Evolutionary conservation across 2,329 filamentous ascomycete species (phyloP).

Genomic region (Sphaerulina vaccinii): DNA sequence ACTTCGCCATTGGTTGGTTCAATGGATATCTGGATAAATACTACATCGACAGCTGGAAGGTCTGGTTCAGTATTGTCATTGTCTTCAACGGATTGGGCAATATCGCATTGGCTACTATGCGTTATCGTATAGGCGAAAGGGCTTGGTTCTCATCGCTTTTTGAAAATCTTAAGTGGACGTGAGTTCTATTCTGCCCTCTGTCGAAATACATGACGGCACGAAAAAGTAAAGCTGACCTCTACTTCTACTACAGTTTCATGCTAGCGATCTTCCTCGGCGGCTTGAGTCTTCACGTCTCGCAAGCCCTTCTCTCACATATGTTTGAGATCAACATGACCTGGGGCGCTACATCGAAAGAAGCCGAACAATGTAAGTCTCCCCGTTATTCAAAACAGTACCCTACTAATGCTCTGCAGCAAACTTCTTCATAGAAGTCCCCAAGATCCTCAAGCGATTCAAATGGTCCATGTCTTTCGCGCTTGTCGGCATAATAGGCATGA

Average conservation of each 20-base stretch:
- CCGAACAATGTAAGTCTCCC: too few relatives aligned
- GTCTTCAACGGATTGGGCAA: constrained; percentile 65
- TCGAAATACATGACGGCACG: background rate
- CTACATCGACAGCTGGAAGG: constrained; percentile 66
- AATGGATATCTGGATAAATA: constrained; percentile 65
- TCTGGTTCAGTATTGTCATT: constrained; percentile 62
- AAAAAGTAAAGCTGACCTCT: too few relatives aligned
- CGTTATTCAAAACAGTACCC: too few relatives aligned
- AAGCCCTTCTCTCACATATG: constrained; percentile 78
- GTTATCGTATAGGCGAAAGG: constrained; percentile 60
- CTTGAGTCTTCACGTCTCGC: constrained; percentile 74
- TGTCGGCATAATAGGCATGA: constrained; percentile 59
- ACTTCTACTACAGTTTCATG: constrained; percentile 42
- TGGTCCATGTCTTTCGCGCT: constrained; percentile 65
- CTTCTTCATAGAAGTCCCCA: constrained; percentile 81
- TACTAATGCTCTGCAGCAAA: constrained; percentile 63
- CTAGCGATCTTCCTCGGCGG: constrained; percentile 81
- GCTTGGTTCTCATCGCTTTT: constrained; percentile 51
- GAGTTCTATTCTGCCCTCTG: too few relatives aligned
- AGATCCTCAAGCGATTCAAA: constrained; percentile 77
- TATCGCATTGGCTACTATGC: constrained; percentile 59
- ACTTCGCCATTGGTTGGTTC: constrained; percentile 70
- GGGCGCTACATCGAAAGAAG: constrained; percentile 36
- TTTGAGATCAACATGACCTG: constrained; percentile 83
- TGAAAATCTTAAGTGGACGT: constrained; percentile 62